phyloP scores from a whole-genome alignment of 129 eudicot species.

The Solidago caesia region DNA sequence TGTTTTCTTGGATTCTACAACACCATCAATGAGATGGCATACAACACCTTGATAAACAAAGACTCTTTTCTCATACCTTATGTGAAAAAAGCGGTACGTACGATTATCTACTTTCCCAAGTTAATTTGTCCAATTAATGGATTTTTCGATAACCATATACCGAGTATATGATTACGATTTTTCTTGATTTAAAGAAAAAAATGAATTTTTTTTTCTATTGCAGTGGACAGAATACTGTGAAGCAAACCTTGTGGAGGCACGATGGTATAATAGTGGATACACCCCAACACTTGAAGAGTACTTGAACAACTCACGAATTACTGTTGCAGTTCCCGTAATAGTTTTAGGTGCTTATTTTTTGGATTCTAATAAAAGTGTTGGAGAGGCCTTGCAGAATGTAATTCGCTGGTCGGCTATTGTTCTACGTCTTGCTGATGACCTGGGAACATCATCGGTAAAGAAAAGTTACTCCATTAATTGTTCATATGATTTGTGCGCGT shows the following conservation, averaged over 20 bases:
- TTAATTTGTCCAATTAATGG: background rate
- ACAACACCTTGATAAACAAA: slow-evolving; percentile 38
- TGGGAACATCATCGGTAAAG: slow-evolving; percentile 54
- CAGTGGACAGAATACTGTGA: slow-evolving; percentile 49
- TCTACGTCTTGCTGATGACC: slow-evolving; percentile 51
- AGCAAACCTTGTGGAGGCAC: slow-evolving; percentile 35
- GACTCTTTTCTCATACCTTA: slow-evolving; percentile 32
- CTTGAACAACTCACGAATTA: slow-evolving; percentile 47
- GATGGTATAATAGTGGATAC: slow-evolving; percentile 49
- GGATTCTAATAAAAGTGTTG: slow-evolving; percentile 21
- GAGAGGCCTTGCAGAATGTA: slow-evolving; percentile 33
- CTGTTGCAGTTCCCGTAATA: slow-evolving; percentile 40
- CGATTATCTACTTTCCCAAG: background rate
- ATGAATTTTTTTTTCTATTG: background rate
- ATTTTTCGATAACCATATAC: too few species aligned
- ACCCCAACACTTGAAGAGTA: slow-evolving; percentile 54
- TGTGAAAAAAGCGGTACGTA: slow-evolving; percentile 35
- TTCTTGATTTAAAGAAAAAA: background rate
- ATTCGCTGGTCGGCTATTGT: slow-evolving; percentile 40
- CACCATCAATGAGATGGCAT: slow-evolving; percentile 50
- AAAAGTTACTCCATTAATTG: slow-evolving; percentile 4
- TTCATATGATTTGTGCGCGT: background rate
- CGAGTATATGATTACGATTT: background rate
- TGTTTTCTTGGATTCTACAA: slow-evolving; percentile 54
- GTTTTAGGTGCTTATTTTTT: slow-evolving; percentile 42